Evolutionary conservation across 1,139 yeast species (phyloP), one percentile per base, ranked within the genome.

Genomic region (Nakaseomyces nivariensis): DNA sequence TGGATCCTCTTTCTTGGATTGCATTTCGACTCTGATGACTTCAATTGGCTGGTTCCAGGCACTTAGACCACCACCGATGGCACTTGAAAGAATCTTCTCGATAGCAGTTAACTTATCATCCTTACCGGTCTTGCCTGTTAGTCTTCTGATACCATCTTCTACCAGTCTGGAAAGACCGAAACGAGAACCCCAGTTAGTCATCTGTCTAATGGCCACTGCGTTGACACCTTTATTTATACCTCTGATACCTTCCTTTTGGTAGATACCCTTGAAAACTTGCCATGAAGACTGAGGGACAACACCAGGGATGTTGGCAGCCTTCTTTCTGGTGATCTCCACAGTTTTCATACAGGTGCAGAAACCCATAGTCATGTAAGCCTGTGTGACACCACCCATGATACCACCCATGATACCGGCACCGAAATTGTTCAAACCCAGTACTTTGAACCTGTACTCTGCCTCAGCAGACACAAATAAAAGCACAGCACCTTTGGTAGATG

Each of bases 21-120:
- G 98, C 97, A 92, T 90, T 72, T 92, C 98, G 33, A 92, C 95
- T 70, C 98, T 81, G 57, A 89, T 85, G 52, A 92, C 97, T 72
- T 92, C 98, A 63, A 92, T 89, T 42, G 98, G 98, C 72, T 92
- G 98, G 71, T 92, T 92, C 97, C 98, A 92, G 24, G 97, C 96
- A 55, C 95, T 82, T 57, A 94, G 78, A 56, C 96, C 97, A 72
- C 98, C 98, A 77, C 97, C 98, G 56, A 92, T 70, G 8, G 86
- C 88, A 22, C 94, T 81, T n/a, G 95, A 87, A 25, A 78, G 73
- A 53, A 92, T 83, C 71, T 90, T 90, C 68, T 92, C 97, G 40
- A 72, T 62, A 1, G 95, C 86, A 54, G 73, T 72, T 58, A 92
- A 77, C 61, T 79, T 80, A 48, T 82, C 82, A 52, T 75, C 75